phyloP scores from a whole-genome alignment of 345 rosid genomes.

The Dimocarpus longan region DNA sequence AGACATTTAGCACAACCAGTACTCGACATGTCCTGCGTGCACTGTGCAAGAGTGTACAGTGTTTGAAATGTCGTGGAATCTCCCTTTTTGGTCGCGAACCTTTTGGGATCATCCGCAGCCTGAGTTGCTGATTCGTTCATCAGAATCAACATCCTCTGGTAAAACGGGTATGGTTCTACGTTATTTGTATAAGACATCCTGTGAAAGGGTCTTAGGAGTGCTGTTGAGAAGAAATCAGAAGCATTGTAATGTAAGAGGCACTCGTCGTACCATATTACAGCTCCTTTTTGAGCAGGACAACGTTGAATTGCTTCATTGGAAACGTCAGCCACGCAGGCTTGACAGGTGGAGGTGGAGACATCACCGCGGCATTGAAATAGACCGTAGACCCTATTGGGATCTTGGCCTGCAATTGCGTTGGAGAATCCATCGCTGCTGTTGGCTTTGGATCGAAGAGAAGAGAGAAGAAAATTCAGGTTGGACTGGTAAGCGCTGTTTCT shows the following conservation, averaged over 20 bases:
- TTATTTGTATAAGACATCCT: background rate
- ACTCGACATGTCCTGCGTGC: slow-evolving; percentile 37
- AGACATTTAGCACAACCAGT: slow-evolving; percentile 28
- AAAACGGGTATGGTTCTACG: background rate
- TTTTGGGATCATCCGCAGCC: slow-evolving; percentile 4
- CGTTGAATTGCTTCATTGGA: background rate
- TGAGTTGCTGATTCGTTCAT: background rate
- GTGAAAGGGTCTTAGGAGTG: fast-evolving
- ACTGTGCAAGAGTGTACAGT: slow-evolving; percentile 30
- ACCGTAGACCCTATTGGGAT: slow-evolving; percentile 21
- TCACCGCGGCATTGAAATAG: slow-evolving; percentile 47
- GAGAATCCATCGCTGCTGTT: background rate
- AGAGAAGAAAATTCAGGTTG: slow-evolving; percentile 24
- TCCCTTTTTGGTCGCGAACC: slow-evolving; percentile 16
- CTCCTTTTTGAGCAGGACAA: slow-evolving; percentile 35
- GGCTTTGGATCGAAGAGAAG: slow-evolving; percentile 16
- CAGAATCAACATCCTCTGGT: background rate
- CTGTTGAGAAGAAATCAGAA: background rate
- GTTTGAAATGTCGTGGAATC: background rate
- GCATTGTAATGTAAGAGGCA: slow-evolving; percentile 36
- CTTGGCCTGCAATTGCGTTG: background rate
- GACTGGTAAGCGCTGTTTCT: slow-evolving; percentile 24
- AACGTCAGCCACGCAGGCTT: slow-evolving; percentile 35
- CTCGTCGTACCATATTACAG: slow-evolving; percentile 43
- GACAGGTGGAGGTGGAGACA: slow-evolving; percentile 26